A percentile compares a stretch with the other conserved stretches of the same genome.
Evolutionary conservation across 1,284 basidiomycete species (phyloP).

Genomic region (Stygiomarasmius scandens): DNA sequence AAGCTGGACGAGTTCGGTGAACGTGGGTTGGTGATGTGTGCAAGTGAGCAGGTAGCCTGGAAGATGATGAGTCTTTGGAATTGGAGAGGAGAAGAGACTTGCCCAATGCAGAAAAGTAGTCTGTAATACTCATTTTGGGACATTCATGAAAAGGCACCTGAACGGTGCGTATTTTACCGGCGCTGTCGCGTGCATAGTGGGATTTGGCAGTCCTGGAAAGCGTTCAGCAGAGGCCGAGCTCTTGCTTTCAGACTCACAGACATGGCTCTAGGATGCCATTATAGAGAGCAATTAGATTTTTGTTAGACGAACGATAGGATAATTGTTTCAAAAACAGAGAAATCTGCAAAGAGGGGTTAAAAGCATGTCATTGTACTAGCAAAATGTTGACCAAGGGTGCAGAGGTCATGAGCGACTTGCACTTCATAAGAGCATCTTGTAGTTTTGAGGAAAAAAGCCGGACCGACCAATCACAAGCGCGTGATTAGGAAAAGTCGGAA

Average conservation of each 20-base stretch:
- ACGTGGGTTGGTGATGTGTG: neutral
- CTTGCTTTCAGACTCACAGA: conserved; percentile 1
- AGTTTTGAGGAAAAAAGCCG: neutral
- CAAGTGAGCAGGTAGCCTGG: conserved; percentile 19
- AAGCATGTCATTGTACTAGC: neutral
- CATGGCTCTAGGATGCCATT: conserved; percentile 16
- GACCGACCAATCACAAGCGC: neutral
- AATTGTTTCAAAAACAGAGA: conserved; percentile 1
- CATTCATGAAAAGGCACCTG: conserved; percentile 17
- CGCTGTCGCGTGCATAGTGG: conserved; percentile 3
- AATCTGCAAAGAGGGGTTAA: neutral
- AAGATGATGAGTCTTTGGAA: neutral
- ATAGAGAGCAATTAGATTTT: conserved; percentile 7
- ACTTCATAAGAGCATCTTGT: no score
- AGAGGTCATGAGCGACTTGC: neutral
- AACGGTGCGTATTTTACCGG: conserved; percentile 6
- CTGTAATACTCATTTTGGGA: conserved; percentile 9
- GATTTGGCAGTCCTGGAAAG: neutral
- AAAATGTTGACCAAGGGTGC: neutral
- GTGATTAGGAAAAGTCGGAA: neutral
- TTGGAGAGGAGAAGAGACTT: no score
- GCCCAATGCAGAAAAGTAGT: conserved; percentile 22
- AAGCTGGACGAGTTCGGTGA: conserved; percentile 10
- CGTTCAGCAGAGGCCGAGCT: neutral
- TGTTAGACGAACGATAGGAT: conserved; percentile 8